Conservation (phyloP, 306 rosid genomes). For the Vicia faba region DNA sequence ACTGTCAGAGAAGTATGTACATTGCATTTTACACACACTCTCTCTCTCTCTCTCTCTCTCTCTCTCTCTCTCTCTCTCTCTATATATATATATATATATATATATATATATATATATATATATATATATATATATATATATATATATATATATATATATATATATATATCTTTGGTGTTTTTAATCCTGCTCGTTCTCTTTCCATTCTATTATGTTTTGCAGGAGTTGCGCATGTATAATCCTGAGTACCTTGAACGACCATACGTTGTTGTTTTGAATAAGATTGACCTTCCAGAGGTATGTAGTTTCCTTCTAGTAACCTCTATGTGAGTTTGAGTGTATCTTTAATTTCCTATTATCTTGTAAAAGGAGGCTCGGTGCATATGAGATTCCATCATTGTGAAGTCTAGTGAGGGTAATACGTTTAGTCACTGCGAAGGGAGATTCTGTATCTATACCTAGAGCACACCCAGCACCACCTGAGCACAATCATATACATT, state of each 20-base stretch:
- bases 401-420: background rate
- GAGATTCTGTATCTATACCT: background rate
- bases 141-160: too few species aligned
- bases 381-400: background rate
- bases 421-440: background rate
- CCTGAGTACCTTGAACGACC: slow-evolving; percentile 94
- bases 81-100: too few species aligned
- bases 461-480: background rate
- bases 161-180: too few species aligned
- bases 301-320: slow-evolving; percentile 26
- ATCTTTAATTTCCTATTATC: slow-evolving; percentile 19
- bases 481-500: background rate
- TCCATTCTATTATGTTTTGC: slow-evolving; percentile 44
- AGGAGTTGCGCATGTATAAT: slow-evolving; percentile 98
- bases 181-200: slow-evolving; percentile 15
- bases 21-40: too few species aligned
- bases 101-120: too few species aligned
- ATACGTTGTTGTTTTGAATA: slow-evolving; percentile 83
- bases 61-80: too few species aligned
- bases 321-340: background rate
- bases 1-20: slow-evolving; percentile 88
- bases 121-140: too few species aligned
- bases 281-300: slow-evolving; percentile 94
- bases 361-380: slow-evolving; percentile 14
- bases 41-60: too few species aligned